Evolutionary conservation across 805 yeast species (phyloP).

Genomic region (Saturnispora halmiae): DNA sequence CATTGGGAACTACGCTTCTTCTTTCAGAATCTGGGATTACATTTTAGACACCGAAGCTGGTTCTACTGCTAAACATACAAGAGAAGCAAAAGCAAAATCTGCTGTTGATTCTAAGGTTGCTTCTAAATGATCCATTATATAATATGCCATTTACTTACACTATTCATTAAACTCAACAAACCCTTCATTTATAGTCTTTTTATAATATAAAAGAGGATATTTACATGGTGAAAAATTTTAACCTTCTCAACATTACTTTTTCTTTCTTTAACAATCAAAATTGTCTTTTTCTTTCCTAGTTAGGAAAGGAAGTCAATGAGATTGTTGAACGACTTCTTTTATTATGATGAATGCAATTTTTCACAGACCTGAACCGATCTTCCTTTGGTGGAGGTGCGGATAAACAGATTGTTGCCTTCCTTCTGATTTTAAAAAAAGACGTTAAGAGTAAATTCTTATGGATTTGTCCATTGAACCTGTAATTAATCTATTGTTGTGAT

Average conservation of each 20-base stretch:
- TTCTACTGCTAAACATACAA: constrained; percentile 60
- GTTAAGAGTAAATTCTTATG: constrained; percentile 6
- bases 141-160: too few species aligned
- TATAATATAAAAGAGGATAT: too few species aligned
- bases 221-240: too few species aligned
- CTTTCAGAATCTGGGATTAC: constrained; percentile 95
- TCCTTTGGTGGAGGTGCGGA: constrained; percentile 24
- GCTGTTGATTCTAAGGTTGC: constrained; percentile 40
- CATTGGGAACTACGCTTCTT: constrained; percentile 89
- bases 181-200: too few species aligned
- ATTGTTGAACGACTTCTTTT: neutral
- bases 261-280: neutral
- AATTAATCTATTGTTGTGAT: constrained; percentile 62
- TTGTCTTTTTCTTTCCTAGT: neutral
- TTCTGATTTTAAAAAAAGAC: constrained; percentile 8
- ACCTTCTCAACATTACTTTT: too few species aligned
- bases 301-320: neutral
- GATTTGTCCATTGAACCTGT: constrained; percentile 79
- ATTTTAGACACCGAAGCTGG: constrained; percentile 86
- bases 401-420: constrained; percentile 24
- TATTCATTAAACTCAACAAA: too few species aligned
- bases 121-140: too few species aligned
- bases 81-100: constrained; percentile 56
- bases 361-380: constrained; percentile 56
- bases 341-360: constrained; percentile 37